Evolutionary conservation across 2,329 filamentous ascomycete species (phyloP).

Genomic region (Pseudogymnoascus sp.): DNA sequence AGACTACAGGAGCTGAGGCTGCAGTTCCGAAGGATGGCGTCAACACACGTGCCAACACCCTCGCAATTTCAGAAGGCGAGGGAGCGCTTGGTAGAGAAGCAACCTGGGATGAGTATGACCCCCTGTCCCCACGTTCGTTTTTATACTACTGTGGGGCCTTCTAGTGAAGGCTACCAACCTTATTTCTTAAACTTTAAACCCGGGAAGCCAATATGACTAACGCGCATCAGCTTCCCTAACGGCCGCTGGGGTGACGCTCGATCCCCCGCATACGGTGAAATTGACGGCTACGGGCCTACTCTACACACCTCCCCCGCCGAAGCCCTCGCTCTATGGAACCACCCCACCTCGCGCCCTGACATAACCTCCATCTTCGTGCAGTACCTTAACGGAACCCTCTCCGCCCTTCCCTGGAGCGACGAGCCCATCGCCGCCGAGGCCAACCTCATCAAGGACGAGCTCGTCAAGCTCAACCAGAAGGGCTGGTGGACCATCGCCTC

Average conservation of each 20-base stretch:
- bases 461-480: constrained; percentile 68
- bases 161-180: background rate
- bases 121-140: background rate
- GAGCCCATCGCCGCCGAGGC: constrained; percentile 82
- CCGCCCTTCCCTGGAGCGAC: constrained; percentile 89
- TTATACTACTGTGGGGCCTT: background rate
- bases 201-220: background rate
- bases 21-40: constrained; percentile 67
- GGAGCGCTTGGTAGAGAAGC: constrained; percentile 85
- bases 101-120: constrained; percentile 76
- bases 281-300: constrained; percentile 96
- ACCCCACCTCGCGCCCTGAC: constrained; percentile 63
- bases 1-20: constrained; percentile 71
- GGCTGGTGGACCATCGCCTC: constrained; percentile 97
- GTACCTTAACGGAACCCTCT: constrained; percentile 72
- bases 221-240: constrained; percentile 64
- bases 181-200: background rate
- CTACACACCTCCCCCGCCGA: constrained; percentile 83
- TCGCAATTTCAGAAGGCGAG: constrained; percentile 91
- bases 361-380: constrained; percentile 74
- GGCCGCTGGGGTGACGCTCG: constrained; percentile 90
- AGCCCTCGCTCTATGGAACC: constrained; percentile 79
- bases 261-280: constrained; percentile 90
- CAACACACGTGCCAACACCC: constrained; percentile 74
- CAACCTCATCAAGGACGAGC: constrained; percentile 66